Base-by-base conservation (phyloP, 2,329 filamentous ascomycete species). In the Verticillium nubilum region DNA sequence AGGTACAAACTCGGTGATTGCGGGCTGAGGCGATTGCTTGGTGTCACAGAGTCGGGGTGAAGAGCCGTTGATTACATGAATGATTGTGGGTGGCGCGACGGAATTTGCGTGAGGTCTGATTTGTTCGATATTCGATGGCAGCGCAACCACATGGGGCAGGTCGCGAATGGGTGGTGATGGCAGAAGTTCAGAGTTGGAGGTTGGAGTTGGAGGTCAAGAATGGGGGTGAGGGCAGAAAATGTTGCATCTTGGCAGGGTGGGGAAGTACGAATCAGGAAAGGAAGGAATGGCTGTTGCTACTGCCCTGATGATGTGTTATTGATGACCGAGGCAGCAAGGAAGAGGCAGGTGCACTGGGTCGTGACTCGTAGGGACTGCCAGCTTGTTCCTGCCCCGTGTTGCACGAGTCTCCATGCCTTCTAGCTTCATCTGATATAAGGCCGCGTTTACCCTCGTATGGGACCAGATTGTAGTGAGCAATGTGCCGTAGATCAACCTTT, bases 281-380 rank as follows among this genome's bases (percentile, higher is more conserved):
- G 52, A 54, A 54, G 52, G 27, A 23, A 54, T 17, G 9, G 26
- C 28, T 23, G 58, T 62, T 64, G 12, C 58, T 7, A 50, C 42
- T 50, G 42, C 42, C 42, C 42, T 23, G 19, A 50, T 50, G 42
- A 50, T 50, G 42, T 19, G 13, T 50, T 50, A 23, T 50, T 50
- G 19, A 23, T 23, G 42, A 50, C 42, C 42, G 42, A 50, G 42
- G 42, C n/a, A 50, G 42, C 42, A 25, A 50, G n/a, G 10, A 50
- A 50, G n/a, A 42, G 19, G 42, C 42, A 50, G 42, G 7, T 9
- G 42, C 42, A 50, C 19, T 19, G 13, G 42, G 42, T 9, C 42
- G n/a, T 50, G 42, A 50, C 42, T 50, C 42, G 42, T 12, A 31
- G 13, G 29, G 19, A 19, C 19, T 12, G 10, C 42, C 7, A 19